phyloP scores from a whole-genome alignment of 164 flowering plant genomes.

The Malania oleifera region DNA sequence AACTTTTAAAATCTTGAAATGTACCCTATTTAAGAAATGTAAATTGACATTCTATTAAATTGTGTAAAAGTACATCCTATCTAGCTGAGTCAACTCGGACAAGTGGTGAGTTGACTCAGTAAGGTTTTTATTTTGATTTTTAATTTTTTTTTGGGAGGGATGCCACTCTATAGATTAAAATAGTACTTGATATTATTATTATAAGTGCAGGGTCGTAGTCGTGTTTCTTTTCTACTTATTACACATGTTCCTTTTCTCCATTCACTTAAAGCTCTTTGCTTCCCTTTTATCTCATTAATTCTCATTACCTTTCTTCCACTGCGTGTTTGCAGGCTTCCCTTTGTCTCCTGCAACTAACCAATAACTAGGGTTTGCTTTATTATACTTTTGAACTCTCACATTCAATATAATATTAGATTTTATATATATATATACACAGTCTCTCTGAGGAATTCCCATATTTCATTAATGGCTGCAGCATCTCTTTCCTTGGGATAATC shows the following conservation, averaged over 20 bases:
- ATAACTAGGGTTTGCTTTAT: conserved; percentile 25
- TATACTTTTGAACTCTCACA: conserved; percentile 15
- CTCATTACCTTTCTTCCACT: conserved; percentile 16
- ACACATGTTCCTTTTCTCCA: conserved; percentile 20
- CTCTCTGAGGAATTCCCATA: neutral
- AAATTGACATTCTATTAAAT: too few species aligned
- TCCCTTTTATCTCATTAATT: conserved; percentile 5
- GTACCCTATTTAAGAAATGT: too few species aligned
- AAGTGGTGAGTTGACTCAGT: too few species aligned
- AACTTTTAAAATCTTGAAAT: too few species aligned
- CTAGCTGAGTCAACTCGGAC: too few species aligned
- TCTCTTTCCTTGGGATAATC: conserved; percentile 7
- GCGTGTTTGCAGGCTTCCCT: conserved; percentile 16
- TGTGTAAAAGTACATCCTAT: too few species aligned
- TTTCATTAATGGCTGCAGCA: conserved; percentile 7
- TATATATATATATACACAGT: too few species aligned
- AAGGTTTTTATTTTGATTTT: neutral
- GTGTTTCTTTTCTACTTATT: conserved; percentile 10
- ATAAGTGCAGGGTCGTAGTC: conserved; percentile 15
- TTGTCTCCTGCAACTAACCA: conserved; percentile 8
- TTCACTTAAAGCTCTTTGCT: conserved; percentile 28
- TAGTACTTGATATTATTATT: conserved; percentile 19
- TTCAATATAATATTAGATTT: neutral
- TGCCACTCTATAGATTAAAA: too few species aligned
- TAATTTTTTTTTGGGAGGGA: neutral